Base-by-base conservation (phyloP, 805 yeast genomes). In the Saccharomycopsis amapae region DNA sequence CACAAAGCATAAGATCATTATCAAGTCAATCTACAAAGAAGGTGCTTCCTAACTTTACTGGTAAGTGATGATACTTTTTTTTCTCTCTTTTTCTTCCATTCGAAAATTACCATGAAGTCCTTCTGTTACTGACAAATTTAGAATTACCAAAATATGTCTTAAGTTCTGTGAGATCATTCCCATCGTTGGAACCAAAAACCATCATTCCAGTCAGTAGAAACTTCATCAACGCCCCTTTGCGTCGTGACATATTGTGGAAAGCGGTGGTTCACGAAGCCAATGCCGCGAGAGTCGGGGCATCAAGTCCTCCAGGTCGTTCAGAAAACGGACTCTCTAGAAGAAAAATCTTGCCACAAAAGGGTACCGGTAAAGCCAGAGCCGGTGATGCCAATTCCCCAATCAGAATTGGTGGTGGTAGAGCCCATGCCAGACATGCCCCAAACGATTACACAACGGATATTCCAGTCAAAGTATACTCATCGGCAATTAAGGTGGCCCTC, bases 301-400 rank as follows among this genome's bases (percentile, higher is more conserved):
- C 86, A 1, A 82, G 81, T 58, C 94, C 93, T 26, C 82, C 86
- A 31, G 86, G 93, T 48, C 81, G 96, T 64, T 76, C 85, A 31
- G 90, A 86, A 56, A 83, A 82, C 64, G 88, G 89, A 49, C 89
- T 76, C 62, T 83, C 95, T 20, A 76, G 94, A 63, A 75, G 75
- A 58, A 93, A 93, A 62, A 68, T 93, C 55, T 71, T 78, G 32
- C 85, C 87, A 25, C 98, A 93, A 66, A 93, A 93, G 66, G 97
- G 97, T 50, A 69, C 86, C 13, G 99, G 99, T 66, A 74, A 76
- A 51, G 99, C 99, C 44, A 81, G 99, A 72, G 82, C 78, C 45
- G 99, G 99, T 69, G 97, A 89, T 65, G 88, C 85, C 49, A 90
- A 89, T 58, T 86, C 96, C 20, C 98, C 98, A 41, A 83, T 81